phyloP scores from a whole-genome alignment of 352 stramenopile species.

The Globisporangium nagaii region DNA sequence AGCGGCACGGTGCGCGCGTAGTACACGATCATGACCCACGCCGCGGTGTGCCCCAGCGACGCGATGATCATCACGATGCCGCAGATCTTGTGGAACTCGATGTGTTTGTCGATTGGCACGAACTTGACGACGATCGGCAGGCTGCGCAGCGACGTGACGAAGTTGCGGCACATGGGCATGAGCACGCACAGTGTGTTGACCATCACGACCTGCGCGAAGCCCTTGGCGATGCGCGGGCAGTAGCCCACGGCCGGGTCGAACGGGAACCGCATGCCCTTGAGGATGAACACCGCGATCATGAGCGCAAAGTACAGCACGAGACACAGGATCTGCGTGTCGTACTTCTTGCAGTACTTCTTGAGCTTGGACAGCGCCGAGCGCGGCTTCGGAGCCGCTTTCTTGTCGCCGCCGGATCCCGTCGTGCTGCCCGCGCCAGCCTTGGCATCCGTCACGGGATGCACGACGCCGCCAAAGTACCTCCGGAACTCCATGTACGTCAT shows the following conservation, averaged over 20 bases:
- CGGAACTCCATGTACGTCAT: conserved; percentile 61
- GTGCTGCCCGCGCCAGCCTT: conserved; percentile 11
- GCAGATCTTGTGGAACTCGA: conserved; percentile 75
- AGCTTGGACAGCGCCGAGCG: conserved; percentile 12
- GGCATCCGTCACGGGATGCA: conserved; percentile 19
- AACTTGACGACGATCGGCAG: conserved; percentile 38
- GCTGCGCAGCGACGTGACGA: conserved; percentile 48
- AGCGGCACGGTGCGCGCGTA: conserved; percentile 34
- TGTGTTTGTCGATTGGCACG: conserved; percentile 57
- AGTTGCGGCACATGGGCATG: conserved; percentile 68
- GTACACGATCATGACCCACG: conserved; percentile 52
- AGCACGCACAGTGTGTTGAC: conserved; percentile 74
- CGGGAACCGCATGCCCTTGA: conserved; percentile 32
- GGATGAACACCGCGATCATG: conserved; percentile 37
- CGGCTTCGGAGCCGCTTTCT: neutral
- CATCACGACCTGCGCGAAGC: conserved; percentile 63
- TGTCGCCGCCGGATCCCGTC: neutral
- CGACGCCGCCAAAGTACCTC: conserved; percentile 27
- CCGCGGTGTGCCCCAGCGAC: conserved; percentile 40
- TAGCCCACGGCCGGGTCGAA: conserved; percentile 51
- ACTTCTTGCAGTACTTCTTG: conserved; percentile 36
- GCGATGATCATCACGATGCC: conserved; percentile 64
- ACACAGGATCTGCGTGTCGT: conserved; percentile 46
- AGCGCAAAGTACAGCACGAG: conserved; percentile 35
- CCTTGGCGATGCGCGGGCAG: conserved; percentile 54